phyloP scores from a whole-genome alignment of 2,329 filamentous ascomycete species.

The Ophiognomonia clavigignenti-juglandacearum region DNA sequence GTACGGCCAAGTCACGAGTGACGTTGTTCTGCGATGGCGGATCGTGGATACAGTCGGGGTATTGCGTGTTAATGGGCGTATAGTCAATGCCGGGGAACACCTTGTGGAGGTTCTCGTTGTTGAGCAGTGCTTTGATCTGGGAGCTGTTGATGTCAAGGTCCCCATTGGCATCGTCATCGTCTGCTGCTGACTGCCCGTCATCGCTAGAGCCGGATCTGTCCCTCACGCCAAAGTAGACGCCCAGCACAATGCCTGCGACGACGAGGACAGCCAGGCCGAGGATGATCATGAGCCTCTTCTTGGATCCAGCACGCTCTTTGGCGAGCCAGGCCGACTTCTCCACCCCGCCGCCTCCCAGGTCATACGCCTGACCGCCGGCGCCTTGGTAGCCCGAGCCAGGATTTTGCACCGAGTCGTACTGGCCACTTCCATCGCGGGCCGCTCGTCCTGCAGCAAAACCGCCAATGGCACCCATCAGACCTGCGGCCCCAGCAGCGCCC shows the following conservation, averaged over 20 bases:
- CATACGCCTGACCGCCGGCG: slow-evolving; percentile 26
- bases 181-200: slow-evolving; percentile 43
- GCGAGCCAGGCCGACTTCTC: slow-evolving; percentile 66
- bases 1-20: slow-evolving; percentile 82
- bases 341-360: slow-evolving; percentile 23
- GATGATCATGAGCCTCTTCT: slow-evolving; percentile 67
- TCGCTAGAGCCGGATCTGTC: slow-evolving; percentile 39
- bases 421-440: slow-evolving; percentile 31
- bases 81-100: slow-evolving; percentile 96
- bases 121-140: slow-evolving; percentile 77
- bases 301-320: slow-evolving; percentile 53
- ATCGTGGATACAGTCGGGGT: slow-evolving; percentile 71
- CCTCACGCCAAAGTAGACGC: slow-evolving; percentile 68
- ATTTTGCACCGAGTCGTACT: slow-evolving; percentile 53
- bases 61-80: slow-evolving; percentile 86
- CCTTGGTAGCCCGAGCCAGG: slow-evolving; percentile 24
- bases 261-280: slow-evolving; percentile 60
- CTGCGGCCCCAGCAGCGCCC: slow-evolving; percentile 35
- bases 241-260: slow-evolving; percentile 66
- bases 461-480: slow-evolving; percentile 36
- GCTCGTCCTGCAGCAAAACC: slow-evolving; percentile 32
- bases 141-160: slow-evolving; percentile 69
- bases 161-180: slow-evolving; percentile 59
- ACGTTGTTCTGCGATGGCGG: slow-evolving; percentile 91
- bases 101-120: slow-evolving; percentile 78